Evolutionary conservation across 1,284 basidiomycete species (phyloP).

Genomic region (Ganoderma meredithae): DNA sequence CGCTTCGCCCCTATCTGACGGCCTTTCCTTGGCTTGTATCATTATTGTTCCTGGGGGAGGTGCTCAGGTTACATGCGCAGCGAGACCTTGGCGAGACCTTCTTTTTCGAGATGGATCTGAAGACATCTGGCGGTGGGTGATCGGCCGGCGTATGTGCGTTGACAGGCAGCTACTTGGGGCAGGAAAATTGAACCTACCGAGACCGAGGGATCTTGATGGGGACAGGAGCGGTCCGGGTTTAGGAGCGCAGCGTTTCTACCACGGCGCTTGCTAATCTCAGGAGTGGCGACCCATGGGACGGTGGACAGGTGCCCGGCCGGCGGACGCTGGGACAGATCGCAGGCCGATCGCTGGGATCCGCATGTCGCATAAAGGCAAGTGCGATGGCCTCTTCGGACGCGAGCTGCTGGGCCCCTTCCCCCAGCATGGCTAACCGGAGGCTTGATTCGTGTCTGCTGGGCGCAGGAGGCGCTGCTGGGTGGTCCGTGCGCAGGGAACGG

Average conservation of each 20-base stretch:
- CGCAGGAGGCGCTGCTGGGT: constrained; percentile 1
- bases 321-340: neutral
- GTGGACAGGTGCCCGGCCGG: constrained; percentile 1
- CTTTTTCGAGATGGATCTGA: neutral
- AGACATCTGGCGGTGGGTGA: neutral
- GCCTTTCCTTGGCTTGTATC: neutral
- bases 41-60: neutral
- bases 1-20: neutral
- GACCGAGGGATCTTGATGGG: constrained; percentile 4
- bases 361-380: constrained; percentile 2
- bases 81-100: neutral
- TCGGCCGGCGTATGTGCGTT: neutral
- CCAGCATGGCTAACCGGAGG: neutral
- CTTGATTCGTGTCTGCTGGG: neutral
- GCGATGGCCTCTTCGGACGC: constrained; percentile 1
- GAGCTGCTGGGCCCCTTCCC: neutral
- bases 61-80: neutral
- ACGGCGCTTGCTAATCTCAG: neutral
- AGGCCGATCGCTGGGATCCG: neutral
- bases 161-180: neutral
- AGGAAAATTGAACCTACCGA: neutral
- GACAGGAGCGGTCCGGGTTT: neutral
- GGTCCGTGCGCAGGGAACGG: constrained; percentile 18
- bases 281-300: neutral
- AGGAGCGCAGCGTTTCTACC: neutral